Evolutionary conservation across 495 filamentous ascomycete genomes (phyloP).

Genomic region (Penicillium paxilli): DNA sequence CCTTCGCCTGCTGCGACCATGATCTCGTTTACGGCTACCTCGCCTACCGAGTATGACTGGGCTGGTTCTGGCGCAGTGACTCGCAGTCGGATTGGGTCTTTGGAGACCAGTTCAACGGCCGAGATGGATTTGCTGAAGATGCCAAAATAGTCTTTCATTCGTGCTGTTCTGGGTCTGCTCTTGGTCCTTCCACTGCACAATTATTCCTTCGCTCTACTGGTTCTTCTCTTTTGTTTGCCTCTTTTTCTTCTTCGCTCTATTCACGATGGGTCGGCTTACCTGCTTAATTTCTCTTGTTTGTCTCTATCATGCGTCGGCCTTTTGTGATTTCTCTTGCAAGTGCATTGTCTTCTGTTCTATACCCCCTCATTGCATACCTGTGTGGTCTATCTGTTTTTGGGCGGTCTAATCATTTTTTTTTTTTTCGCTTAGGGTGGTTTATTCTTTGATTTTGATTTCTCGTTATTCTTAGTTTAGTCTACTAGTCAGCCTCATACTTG

Average conservation of each 20-base stretch:
- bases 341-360: not conserved
- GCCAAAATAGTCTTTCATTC: not conserved
- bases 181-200: not conserved
- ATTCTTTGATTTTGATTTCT: not conserved
- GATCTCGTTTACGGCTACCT: not conserved
- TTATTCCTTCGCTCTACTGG: not conserved
- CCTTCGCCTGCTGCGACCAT: not conserved
- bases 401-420: not conserved
- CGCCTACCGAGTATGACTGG: too few species aligned
- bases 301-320: too few species aligned
- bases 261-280: not conserved
- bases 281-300: not conserved
- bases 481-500: too few species aligned
- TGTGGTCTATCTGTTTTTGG: not conserved
- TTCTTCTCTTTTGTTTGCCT: too few species aligned
- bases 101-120: constrained; percentile 4
- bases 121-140: constrained; percentile 1
- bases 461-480: too few species aligned
- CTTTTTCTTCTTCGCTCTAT: too few species aligned
- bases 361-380: not conserved
- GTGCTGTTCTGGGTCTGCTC: not conserved
- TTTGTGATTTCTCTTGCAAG: not conserved
- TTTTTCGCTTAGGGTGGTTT: not conserved
- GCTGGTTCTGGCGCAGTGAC: too few species aligned
- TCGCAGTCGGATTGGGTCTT: not conserved